Conservation (phyloP, 768 basidiomycete species). For the Boletus rubescentipes region DNA sequence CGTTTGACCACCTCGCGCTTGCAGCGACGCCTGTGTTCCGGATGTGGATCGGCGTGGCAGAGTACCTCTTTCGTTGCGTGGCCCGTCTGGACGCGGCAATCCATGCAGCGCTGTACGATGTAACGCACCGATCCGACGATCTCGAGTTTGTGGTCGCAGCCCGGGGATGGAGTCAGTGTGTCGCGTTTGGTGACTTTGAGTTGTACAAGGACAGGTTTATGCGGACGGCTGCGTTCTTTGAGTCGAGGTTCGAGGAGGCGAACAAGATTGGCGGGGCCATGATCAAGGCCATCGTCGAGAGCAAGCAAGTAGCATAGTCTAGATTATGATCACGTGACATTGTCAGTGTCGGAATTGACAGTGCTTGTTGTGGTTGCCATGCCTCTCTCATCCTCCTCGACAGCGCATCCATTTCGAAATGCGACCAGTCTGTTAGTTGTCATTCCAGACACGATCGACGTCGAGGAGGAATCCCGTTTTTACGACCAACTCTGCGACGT, state of each 20-base stretch:
- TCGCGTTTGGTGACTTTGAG: slow-evolving; percentile 89
- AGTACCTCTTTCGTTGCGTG: slow-evolving; percentile 83
- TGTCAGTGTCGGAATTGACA: too few species aligned
- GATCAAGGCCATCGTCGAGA: slow-evolving; percentile 84
- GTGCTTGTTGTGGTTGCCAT: background rate
- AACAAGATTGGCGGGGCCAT: slow-evolving; percentile 80
- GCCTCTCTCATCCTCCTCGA: slow-evolving; percentile 6
- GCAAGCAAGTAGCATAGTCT: slow-evolving; percentile 19
- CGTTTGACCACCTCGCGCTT: slow-evolving; percentile 86
- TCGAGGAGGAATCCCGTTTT: slow-evolving; percentile 65
- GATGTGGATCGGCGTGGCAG: slow-evolving; percentile 95
- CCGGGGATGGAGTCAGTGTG: slow-evolving; percentile 94
- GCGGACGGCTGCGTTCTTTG: slow-evolving; percentile 79
- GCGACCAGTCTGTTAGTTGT: slow-evolving; percentile 51
- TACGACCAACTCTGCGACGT: slow-evolving; percentile 65
- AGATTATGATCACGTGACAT: background rate
- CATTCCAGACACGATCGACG: slow-evolving; percentile 56
- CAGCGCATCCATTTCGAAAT: slow-evolving; percentile 45
- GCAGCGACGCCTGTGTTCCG: slow-evolving; percentile 97
- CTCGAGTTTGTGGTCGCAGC: slow-evolving; percentile 93
- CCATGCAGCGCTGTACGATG: slow-evolving; percentile 70
- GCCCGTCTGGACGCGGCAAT: slow-evolving; percentile 66
- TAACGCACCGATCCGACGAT: slow-evolving; percentile 83
- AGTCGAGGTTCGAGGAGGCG: slow-evolving; percentile 84
- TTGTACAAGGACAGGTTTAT: slow-evolving; percentile 80